Base-by-base conservation (phyloP, 768 basidiomycete genomes). In the Tricholoma hemisulphureum region DNA sequence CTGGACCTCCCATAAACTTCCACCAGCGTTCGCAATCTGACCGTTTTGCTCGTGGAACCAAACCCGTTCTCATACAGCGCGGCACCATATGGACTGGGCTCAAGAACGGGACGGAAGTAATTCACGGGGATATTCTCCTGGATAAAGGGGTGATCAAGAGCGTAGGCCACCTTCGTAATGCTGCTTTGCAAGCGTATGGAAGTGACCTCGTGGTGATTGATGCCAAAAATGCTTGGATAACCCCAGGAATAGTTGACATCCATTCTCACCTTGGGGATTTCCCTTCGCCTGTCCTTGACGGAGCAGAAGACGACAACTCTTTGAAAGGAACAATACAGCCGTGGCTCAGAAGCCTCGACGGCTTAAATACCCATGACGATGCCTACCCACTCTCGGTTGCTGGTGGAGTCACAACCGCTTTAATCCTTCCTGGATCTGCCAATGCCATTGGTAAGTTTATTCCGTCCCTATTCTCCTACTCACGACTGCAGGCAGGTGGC, bases 61-160 rank as follows among this genome's bases (percentile, higher is more conserved):
- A 75, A 51, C 77, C 90, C 1, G 77, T 83, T 5, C 75, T 89
- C 50, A 80, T 95, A 55, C 81, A 77, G 68, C 89, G 93, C 61
- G 93, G 86, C 23, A 90, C 77, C 26, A 81, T 96, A 60, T 95
- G 93, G 93, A 95, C 92, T 1, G 91, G 92, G 7, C 68, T 71
- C 21, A 67, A 83, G 24, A 84, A 88, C 41, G 92, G 92, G 0
- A 83, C 83, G 1, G 77, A 88, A 58, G 77, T 93, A 24, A 53
- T 91, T 35, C 69, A 71, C 5, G 88, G 83, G 1, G 88, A 89
- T 58, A 73, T 95, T 9, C 75, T 91, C 2, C 65, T 97, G 35
- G 84, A 90, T 61, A 82, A 81, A 50, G 89, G 88, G 4, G 62
- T 91, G 18, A 85, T 91, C 58, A 80, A 83, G 68, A 77, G 71